phyloP scores from a whole-genome alignment of 139 green algal genomes.

The Closterium sp. region DNA sequence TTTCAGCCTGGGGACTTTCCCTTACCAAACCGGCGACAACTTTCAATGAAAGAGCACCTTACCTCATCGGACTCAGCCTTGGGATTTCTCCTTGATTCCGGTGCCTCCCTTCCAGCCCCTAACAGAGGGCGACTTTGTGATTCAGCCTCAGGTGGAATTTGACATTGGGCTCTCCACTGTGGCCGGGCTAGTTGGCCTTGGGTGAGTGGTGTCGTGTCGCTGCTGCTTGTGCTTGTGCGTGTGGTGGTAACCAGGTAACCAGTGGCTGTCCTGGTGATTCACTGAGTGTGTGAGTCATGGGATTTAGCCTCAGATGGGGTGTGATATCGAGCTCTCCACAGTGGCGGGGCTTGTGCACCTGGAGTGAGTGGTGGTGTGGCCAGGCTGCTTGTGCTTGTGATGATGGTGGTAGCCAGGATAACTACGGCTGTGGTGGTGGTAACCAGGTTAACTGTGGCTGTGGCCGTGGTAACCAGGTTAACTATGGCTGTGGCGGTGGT shows the following conservation, averaged over 20 bases:
- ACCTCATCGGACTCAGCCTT: too few species aligned
- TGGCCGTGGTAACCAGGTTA: neutral
- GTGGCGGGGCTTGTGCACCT: neutral
- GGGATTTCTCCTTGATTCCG: too few species aligned
- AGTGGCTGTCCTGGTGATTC: neutral
- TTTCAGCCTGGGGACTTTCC: too few species aligned
- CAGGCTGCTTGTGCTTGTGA: too few species aligned
- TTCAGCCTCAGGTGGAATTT: constrained; percentile 29
- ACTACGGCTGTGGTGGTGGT: neutral
- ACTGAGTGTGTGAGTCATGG: too few species aligned
- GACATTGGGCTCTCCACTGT: constrained; percentile 13
- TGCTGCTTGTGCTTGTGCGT: neutral
- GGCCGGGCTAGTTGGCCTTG: constrained; percentile 4
- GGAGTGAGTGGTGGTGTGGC: neutral
- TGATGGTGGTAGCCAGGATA: neutral
- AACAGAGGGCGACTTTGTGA: constrained; percentile 24
- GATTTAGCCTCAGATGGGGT: too few species aligned
- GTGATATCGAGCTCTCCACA: too few species aligned
- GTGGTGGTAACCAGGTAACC: constrained; percentile 1
- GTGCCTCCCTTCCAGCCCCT: constrained; percentile 6
- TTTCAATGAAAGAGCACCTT: too few species aligned
- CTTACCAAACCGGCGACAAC: too few species aligned
- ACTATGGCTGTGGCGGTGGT: neutral
- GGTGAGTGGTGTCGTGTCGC: neutral
- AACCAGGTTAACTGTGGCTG: neutral